A percentile compares a stretch with the other conserved stretches of the same genome.
phyloP scores from a whole-genome alignment of 495 filamentous ascomycete genomes.

The Chlorociboria aeruginascens region DNA sequence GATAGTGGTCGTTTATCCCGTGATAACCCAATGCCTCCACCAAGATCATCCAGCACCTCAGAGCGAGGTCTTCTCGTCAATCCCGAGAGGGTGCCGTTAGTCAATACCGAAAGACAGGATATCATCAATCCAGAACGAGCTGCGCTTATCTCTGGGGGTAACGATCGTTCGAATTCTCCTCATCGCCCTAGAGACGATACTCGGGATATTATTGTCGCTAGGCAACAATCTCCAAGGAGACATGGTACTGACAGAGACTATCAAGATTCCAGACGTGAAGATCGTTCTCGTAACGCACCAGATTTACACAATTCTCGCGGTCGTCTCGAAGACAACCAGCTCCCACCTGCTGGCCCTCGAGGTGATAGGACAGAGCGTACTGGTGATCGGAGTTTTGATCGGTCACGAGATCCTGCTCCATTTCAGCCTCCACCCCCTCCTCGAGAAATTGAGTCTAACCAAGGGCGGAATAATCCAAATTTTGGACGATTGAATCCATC shows the following conservation, averaged over 20 bases:
- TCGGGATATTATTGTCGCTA: slow-evolving; percentile 31
- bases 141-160: slow-evolving; percentile 34
- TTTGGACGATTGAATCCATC: slow-evolving; percentile 46
- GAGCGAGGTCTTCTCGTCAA: slow-evolving; percentile 14
- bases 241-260: slow-evolving; percentile 25
- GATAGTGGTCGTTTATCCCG: slow-evolving; percentile 14
- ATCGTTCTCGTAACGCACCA: slow-evolving; percentile 25
- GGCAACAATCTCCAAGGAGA: slow-evolving; percentile 38
- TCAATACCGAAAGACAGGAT: slow-evolving; percentile 19
- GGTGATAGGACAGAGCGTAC: slow-evolving; percentile 12
- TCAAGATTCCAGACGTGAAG: slow-evolving; percentile 31
- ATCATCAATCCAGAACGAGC: slow-evolving; percentile 45
- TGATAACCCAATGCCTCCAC: slow-evolving; percentile 20
- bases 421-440: slow-evolving; percentile 22
- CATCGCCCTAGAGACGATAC: slow-evolving; percentile 31
- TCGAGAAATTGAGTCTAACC: slow-evolving; percentile 34
- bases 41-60: slow-evolving; percentile 28
- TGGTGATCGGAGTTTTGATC: slow-evolving; percentile 4
- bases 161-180: slow-evolving; percentile 20
- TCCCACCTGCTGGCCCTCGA: slow-evolving; percentile 24
- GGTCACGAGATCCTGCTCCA: slow-evolving; percentile 3
- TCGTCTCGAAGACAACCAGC: slow-evolving; percentile 23
- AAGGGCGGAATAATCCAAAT: slow-evolving; percentile 46
- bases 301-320: slow-evolving; percentile 20
- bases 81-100: slow-evolving; percentile 7